A percentile compares a stretch with the other conserved stretches of the same genome.
Evolutionary conservation across 495 filamentous ascomycete species (phyloP).

Genomic region (Penicillium macrosclerotiorum): DNA sequence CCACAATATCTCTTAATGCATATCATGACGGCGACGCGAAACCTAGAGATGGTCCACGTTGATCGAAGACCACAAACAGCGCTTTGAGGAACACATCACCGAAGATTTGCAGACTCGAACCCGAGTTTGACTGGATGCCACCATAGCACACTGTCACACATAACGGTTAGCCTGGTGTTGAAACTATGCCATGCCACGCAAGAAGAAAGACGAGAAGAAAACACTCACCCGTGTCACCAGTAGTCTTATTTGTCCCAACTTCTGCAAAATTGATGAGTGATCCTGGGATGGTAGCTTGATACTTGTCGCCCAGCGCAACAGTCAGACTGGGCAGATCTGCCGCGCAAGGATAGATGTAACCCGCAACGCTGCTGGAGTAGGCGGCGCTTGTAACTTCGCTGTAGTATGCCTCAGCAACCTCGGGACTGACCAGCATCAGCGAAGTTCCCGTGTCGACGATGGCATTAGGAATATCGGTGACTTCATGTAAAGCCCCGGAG

Average conservation of each 20-base stretch:
- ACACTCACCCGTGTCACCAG: slow-evolving; percentile 37
- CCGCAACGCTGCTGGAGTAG: slow-evolving; percentile 48
- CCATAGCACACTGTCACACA: slow-evolving; percentile 62
- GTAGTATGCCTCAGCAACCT: slow-evolving; percentile 63
- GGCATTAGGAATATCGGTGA: slow-evolving; percentile 35
- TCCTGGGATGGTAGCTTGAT: slow-evolving; percentile 65
- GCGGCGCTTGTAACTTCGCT: slow-evolving; percentile 54
- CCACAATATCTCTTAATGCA: background rate
- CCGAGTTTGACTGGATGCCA: slow-evolving; percentile 63
- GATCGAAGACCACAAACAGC: slow-evolving; percentile 76
- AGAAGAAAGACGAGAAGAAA: background rate
- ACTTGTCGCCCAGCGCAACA: slow-evolving; percentile 59
- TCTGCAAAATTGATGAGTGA: slow-evolving; percentile 63
- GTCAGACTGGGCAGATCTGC: slow-evolving; percentile 61
- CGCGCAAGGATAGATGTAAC: slow-evolving; percentile 66
- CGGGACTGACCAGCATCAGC: slow-evolving; percentile 64
- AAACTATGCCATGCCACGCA: slow-evolving; percentile 41
- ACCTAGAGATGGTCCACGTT: slow-evolving; percentile 43
- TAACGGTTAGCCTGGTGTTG: slow-evolving; percentile 28
- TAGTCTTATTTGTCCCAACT: slow-evolving; percentile 46
- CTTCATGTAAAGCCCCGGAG: slow-evolving; percentile 30
- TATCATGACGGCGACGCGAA: slow-evolving; percentile 27
- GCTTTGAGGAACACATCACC: slow-evolving; percentile 80
- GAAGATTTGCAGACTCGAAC: slow-evolving; percentile 63
- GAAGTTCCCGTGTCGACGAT: slow-evolving; percentile 76